Evolutionary conservation across 768 basidiomycete species (phyloP).

Genomic region (Psilocybe tampanensis): DNA sequence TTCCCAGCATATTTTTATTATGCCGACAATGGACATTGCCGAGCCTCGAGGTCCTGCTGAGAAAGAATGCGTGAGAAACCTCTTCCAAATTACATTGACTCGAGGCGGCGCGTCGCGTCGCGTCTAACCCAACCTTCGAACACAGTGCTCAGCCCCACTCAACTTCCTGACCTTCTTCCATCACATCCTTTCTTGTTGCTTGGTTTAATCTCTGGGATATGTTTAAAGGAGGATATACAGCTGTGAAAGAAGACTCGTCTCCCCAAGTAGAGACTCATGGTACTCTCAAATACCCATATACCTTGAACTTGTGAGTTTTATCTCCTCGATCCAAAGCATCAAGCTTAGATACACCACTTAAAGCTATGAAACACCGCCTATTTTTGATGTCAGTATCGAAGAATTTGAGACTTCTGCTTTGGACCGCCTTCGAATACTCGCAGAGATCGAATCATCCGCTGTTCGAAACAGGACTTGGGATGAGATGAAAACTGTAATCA

Average conservation of each 20-base stretch:
- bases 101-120: constrained; percentile 13
- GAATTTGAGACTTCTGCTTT: constrained; percentile 94
- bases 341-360: constrained; percentile 6
- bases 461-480: constrained; percentile 83
- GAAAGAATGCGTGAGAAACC: background rate
- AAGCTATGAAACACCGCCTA: constrained; percentile 87
- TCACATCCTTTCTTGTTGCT: background rate
- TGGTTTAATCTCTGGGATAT: constrained; percentile 19
- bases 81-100: constrained; percentile 3
- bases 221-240: constrained; percentile 36
- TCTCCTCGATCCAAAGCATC: background rate
- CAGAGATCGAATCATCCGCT: constrained; percentile 89
- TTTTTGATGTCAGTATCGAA: constrained; percentile 89
- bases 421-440: constrained; percentile 82
- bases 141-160: background rate
- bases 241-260: constrained; percentile 21
- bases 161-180: background rate
- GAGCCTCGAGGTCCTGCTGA: too few species aligned
- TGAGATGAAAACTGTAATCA: constrained; percentile 69
- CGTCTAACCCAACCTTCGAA: background rate
- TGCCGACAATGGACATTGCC: too few species aligned
- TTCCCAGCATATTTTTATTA: too few species aligned
- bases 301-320: constrained; percentile 76
- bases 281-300: constrained; percentile 55
- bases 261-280: constrained; percentile 33